Percentiles rank a stretch among this genome's conserved stretches.
phyloP scores from a whole-genome alignment of 345 rosid genomes.

The Arabidopsis suecica region DNA sequence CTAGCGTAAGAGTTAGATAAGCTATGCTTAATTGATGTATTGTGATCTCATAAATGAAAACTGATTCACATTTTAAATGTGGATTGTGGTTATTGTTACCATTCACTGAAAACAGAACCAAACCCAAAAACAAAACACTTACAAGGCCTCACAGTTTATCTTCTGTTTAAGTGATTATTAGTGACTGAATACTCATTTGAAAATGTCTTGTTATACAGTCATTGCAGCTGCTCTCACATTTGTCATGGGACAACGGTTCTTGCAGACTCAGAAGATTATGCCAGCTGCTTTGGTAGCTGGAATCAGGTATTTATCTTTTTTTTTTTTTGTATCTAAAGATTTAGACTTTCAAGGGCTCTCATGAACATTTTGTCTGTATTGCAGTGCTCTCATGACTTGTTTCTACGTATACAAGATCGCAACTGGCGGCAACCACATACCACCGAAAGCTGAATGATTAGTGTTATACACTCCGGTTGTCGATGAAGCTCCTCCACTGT shows the following conservation, averaged over 20 bases:
- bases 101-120: not conserved
- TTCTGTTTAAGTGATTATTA: too few relatives aligned
- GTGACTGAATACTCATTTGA: not conserved
- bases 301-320: conserved; percentile 55
- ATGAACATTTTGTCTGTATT: conserved; percentile 26
- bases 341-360: not conserved
- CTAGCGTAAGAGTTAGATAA: not conserved
- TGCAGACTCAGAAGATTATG: conserved; percentile 80
- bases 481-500: not conserved
- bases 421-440: conserved; percentile 81
- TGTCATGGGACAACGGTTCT: conserved; percentile 81
- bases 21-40: not conserved
- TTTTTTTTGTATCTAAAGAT: not conserved
- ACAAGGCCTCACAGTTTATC: not conserved
- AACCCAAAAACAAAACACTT: not conserved
- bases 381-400: conserved; percentile 86
- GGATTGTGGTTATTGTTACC: not conserved
- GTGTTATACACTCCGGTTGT: not conserved
- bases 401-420: conserved; percentile 84
- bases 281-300: conserved; percentile 88
- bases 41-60: conserved; percentile 16
- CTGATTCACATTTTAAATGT: not conserved
- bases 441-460: conserved; percentile 70
- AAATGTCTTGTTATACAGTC: conserved; percentile 49
- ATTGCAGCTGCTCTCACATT: conserved; percentile 68